Evolutionary conservation across 1,139 yeast genomes (phyloP).

Genomic region (Protomyces pachydermus): DNA sequence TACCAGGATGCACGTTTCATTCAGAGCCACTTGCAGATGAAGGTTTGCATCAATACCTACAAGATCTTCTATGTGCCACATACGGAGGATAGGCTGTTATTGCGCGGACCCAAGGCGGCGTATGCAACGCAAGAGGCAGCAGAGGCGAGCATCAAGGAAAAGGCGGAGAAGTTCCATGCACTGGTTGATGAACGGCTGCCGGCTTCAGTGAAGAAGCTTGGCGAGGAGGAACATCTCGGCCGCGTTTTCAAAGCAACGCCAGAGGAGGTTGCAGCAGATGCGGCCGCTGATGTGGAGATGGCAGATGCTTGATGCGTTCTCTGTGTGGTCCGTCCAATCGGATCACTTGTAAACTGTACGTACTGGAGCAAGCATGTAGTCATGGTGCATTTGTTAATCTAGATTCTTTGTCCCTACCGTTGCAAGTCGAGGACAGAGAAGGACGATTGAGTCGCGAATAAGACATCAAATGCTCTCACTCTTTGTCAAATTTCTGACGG

Average conservation of each 20-base stretch:
- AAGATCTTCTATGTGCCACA: conserved; percentile 73
- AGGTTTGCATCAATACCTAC: conserved; percentile 74
- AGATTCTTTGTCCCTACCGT: too few species aligned
- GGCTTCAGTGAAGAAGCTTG: neutral
- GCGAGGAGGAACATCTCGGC: neutral
- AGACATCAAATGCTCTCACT: too few species aligned
- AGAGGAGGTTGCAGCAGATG: neutral
- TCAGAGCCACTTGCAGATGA: conserved; percentile 66
- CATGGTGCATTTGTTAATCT: too few species aligned
- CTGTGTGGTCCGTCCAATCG: too few species aligned
- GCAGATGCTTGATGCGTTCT: neutral
- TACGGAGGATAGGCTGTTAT: conserved; percentile 74
- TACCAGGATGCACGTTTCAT: conserved; percentile 16
- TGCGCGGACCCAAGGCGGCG: conserved; percentile 27
- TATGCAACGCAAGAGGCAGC: neutral
- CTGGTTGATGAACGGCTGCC: neutral
- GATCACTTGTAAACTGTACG: too few species aligned
- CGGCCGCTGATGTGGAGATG: neutral
- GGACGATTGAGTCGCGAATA: too few species aligned
- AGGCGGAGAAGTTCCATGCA: neutral
- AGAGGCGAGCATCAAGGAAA: neutral
- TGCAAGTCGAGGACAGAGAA: too few species aligned
- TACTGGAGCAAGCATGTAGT: too few species aligned
- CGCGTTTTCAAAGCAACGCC: neutral
- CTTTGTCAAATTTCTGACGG: too few species aligned